A percentile compares a stretch with the other conserved stretches of the same genome.
Evolutionary conservation across 768 basidiomycete species (phyloP).

Genomic region (Bullera alba): DNA sequence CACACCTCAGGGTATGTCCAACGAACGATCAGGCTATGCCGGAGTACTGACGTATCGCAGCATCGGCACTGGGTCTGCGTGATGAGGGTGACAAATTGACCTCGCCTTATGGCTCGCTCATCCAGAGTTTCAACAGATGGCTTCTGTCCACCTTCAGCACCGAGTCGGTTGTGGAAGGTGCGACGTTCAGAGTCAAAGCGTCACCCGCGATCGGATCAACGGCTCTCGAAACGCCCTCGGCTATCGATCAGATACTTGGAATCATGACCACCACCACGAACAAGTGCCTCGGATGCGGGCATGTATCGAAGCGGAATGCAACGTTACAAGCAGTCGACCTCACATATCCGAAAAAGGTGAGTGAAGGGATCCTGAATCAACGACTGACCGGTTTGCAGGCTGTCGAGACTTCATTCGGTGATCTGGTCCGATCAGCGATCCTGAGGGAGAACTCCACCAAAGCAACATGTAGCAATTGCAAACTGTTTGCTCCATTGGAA

Average conservation of each 20-base stretch:
- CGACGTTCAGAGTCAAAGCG: conserved; percentile 20
- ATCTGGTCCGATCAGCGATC: conserved; percentile 67
- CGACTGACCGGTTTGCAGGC: too few relatives aligned
- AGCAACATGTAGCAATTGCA: conserved; percentile 77
- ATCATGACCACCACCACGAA: conserved; percentile 69
- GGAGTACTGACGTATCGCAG: conserved; percentile 16
- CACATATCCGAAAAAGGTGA: conserved; percentile 74
- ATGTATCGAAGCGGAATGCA: conserved; percentile 64
- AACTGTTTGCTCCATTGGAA: conserved; percentile 67
- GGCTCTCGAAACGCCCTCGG: conserved; percentile 51
- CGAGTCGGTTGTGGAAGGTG: conserved; percentile 30
- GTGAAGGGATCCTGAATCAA: too few relatives aligned
- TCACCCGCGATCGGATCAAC: conserved; percentile 3
- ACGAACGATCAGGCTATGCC: not conserved
- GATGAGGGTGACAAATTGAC: conserved; percentile 73
- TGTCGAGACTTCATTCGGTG: conserved; percentile 51
- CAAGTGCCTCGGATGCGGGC: conserved; percentile 67
- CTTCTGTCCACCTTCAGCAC: conserved; percentile 73
- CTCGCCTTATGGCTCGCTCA: conserved; percentile 75
- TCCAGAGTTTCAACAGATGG: conserved; percentile 92
- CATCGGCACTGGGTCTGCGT: conserved; percentile 75
- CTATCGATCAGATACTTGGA: conserved; percentile 78
- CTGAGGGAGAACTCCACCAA: conserved; percentile 77
- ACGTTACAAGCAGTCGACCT: conserved; percentile 79
- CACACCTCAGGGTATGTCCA: conserved; percentile 65